Conservation (phyloP, 208 protist species). For the Crithidia expoeki region DNA sequence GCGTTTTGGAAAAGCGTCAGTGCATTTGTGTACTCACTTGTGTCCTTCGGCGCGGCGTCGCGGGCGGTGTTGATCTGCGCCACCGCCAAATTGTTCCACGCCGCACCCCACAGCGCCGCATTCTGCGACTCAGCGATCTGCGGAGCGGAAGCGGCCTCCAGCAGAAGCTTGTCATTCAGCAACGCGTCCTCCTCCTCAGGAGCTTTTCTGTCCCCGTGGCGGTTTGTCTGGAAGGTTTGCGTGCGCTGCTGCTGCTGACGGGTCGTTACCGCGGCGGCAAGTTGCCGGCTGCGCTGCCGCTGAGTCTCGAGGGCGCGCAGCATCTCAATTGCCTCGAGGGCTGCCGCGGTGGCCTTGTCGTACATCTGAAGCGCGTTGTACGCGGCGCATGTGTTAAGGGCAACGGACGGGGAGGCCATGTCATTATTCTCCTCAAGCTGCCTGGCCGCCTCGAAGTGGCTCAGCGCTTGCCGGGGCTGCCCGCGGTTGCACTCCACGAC, state of each 20-base stretch:
- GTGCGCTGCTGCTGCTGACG: too few species aligned
- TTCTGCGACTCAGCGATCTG: constrained; percentile 77
- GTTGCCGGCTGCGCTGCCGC: constrained; percentile 39
- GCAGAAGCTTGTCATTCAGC: constrained; percentile 27
- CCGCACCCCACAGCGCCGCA: constrained; percentile 81
- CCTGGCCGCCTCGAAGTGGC: constrained; percentile 80
- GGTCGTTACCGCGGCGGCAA: constrained; percentile 13
- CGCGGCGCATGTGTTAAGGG: constrained; percentile 84
- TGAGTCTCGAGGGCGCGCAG: constrained; percentile 71
- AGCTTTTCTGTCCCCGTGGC: background rate
- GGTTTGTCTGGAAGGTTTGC: too few species aligned
- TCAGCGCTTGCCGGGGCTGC: constrained; percentile 79
- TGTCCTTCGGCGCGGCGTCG: constrained; percentile 32
- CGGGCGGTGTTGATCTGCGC: constrained; percentile 85
- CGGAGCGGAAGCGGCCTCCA: constrained; percentile 45
- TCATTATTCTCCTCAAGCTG: constrained; percentile 83
- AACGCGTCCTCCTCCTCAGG: constrained; percentile 24
- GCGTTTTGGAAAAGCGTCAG: constrained; percentile 83
- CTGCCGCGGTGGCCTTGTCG: constrained; percentile 84
- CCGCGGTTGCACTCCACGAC: constrained; percentile 87
- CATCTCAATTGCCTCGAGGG: constrained; percentile 88
- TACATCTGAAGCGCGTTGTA: constrained; percentile 87
- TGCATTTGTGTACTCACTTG: constrained; percentile 74
- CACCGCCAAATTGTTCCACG: constrained; percentile 89
- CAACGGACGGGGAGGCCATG: constrained; percentile 76